Percentiles rank a stretch among this genome's conserved stretches.
These are phyloP conservation scores for Lunularia cruciata DNA, from an alignment of 225 moss, liverwort and hornwort species.

Conservation along the genomic window DNA sequence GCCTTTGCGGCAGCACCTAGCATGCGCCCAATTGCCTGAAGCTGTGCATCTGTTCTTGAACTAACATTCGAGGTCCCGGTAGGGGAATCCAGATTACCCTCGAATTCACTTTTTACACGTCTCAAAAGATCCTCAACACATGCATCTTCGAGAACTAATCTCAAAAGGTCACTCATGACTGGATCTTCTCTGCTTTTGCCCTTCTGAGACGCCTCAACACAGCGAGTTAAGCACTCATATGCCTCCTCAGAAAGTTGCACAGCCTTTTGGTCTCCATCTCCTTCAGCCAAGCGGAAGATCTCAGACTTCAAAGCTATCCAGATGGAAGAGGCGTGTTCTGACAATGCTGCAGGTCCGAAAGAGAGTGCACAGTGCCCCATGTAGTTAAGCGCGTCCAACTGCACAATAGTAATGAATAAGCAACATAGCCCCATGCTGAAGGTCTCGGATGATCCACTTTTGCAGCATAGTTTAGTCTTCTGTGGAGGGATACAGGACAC, in stretches of 20 bases:
- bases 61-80: not conserved
- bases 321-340: constrained; percentile 42
- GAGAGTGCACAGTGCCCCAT: constrained; percentile 60
- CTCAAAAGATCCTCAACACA: constrained; percentile 59
- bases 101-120: constrained; percentile 39
- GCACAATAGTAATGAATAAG: constrained; percentile 22
- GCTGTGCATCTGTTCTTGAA: constrained; percentile 38
- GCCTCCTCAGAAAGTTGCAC: constrained; percentile 53
- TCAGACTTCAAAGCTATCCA: constrained; percentile 70
- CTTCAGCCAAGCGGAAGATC: constrained; percentile 48
- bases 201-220: constrained; percentile 50
- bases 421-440: not conserved
- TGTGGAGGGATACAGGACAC: too few relatives aligned
- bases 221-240: constrained; percentile 56
- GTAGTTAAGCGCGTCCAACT: constrained; percentile 76
- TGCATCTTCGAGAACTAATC: constrained; percentile 55
- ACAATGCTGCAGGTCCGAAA: constrained; percentile 48
- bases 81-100: not conserved
- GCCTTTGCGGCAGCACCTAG: constrained; percentile 56
- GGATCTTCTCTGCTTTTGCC: constrained; percentile 21
- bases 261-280: constrained; percentile 43
- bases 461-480: too few relatives aligned
- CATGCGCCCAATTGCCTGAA: constrained; percentile 49
- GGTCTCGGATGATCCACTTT: not conserved
- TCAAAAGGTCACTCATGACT: constrained; percentile 40